A percentile compares a stretch with the other conserved stretches of the same genome.
These are phyloP conservation scores for Chlamydomonas incerta DNA, from an alignment of 139 green algal genomes.

Conservation along the genomic window DNA sequence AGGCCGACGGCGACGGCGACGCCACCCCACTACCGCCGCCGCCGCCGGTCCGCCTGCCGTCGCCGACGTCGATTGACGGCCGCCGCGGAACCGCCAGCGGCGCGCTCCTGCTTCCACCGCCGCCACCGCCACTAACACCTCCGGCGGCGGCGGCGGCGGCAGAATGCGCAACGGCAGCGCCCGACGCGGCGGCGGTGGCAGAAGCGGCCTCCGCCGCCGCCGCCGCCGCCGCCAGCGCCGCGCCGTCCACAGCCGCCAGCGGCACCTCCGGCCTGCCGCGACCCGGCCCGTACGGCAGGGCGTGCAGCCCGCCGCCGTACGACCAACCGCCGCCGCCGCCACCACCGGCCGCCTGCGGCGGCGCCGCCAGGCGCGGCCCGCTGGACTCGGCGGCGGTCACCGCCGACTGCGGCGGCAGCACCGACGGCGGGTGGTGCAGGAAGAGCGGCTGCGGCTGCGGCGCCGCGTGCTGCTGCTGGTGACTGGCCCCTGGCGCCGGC, in stretches of 20 bases:
- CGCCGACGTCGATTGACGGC: too few species aligned
- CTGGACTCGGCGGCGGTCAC: too few species aligned
- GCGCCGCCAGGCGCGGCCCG: too few species aligned
- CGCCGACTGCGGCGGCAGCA: not conserved
- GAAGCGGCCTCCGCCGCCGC: not conserved
- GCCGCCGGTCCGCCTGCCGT: too few species aligned
- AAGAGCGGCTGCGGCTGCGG: not conserved
- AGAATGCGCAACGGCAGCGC: not conserved
- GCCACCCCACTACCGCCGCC: too few species aligned
- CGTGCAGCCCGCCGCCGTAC: slow-evolving; percentile 6
- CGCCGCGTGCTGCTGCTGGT: not conserved
- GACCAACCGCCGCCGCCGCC: not conserved
- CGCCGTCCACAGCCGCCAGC: not conserved
- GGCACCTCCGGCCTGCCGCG: slow-evolving; percentile 3
- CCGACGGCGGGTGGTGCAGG: not conserved
- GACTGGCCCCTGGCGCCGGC: too few species aligned
- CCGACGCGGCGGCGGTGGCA: not conserved
- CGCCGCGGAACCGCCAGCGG: not conserved
- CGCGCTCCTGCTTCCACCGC: not conserved
- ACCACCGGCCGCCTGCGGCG: too few species aligned
- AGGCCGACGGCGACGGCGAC: too few species aligned
- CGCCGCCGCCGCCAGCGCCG: not conserved
- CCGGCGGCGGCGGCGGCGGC: too few species aligned
- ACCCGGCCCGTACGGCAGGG: not conserved
- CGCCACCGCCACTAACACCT: not conserved